Evolutionary conservation across 2,329 filamentous ascomycete genomes (phyloP), one percentile per base, ranked within the genome.

Genomic region (Pseudohalonectria lignicola): DNA sequence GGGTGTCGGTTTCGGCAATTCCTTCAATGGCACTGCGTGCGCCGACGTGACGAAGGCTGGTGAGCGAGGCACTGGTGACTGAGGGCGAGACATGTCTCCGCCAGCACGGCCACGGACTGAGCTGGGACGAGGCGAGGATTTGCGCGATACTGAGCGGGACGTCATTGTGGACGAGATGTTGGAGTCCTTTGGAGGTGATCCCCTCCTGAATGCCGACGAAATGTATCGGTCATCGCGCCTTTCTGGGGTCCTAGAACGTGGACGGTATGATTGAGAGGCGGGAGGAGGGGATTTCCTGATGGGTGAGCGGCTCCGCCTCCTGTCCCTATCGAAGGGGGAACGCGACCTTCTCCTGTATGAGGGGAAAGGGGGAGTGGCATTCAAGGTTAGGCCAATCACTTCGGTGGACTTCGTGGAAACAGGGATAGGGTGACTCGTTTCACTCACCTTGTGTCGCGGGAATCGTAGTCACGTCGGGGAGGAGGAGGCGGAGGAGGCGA

Each of bases 251-350:
- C 70, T 64, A 31, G 71, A 74, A 25, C 70, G 66, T n/a, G 62
- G 67, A 39, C 72, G 63, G 45, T 71, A 76, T 3, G 64, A 59
- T 39, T 65, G 60, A 9, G 59, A 45, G 20, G 48, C 51, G 15
- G 56, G 54, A 28, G 60, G 59, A 1, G 65, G 56, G 4, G 61
- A 60, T 34, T 63, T 56, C 40, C 63, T 33, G 18, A 33, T 33
- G 2, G 35, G 53, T 12, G 59, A 57, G n/a, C 60, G 49, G 25
- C 56, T 52, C 9, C 56, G 52, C 26, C 57, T 44, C 31, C 61
- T 63, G 42, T 73, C 69, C 49, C 67, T 59, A 29, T 61, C 61
- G 41, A 62, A 64, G 2, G 72, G 71, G 25, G 72, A 76, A 34
- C 73, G 63, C 18, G 73, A 76, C 47, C 72, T 62, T 44, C 69